Conservation (phyloP, 805 yeast species). For the Saturnispora serradocipensis region DNA sequence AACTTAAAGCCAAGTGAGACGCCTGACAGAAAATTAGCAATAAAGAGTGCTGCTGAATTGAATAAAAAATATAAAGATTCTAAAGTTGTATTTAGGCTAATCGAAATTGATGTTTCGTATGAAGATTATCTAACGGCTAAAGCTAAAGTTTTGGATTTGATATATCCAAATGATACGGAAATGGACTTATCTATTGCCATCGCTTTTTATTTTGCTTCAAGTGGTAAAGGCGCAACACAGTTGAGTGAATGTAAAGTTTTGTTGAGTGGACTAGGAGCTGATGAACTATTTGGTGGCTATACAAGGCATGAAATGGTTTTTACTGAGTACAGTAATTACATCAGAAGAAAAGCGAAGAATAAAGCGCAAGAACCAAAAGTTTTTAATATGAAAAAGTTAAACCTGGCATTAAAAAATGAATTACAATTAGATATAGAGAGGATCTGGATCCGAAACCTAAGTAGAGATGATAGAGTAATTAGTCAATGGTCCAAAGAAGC, state of each 20-base stretch:
- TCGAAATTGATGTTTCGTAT: conserved; percentile 69
- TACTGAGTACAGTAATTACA: conserved; percentile 23
- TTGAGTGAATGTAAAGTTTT: conserved; percentile 55
- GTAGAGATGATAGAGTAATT: conserved; percentile 87
- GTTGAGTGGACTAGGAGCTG: conserved; percentile 93
- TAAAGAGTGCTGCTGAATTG: conserved; percentile 49
- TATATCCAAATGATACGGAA: conserved; percentile 80
- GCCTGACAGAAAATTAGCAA: conserved; percentile 77
- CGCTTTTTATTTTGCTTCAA: conserved; percentile 88
- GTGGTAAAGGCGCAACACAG: conserved; percentile 35
- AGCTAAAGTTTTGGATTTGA: conserved; percentile 48
- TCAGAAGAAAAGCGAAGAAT: conserved; percentile 15
- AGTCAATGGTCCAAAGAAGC: conserved; percentile 83
- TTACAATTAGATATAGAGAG: conserved; percentile 62
- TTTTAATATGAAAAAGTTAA: conserved; percentile 17
- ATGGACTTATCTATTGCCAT: conserved; percentile 95
- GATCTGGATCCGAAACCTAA: conserved; percentile 71
- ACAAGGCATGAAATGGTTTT: conserved; percentile 64
- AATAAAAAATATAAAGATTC: conserved; percentile 33
- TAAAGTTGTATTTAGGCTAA: conserved; percentile 33
- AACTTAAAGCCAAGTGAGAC: conserved; percentile 50
- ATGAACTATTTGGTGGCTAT: conserved; percentile 94
- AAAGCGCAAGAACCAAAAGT: conserved; percentile 15
- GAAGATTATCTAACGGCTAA: conserved; percentile 48
- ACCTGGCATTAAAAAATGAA: conserved; percentile 43